phyloP scores from a whole-genome alignment of 805 yeast genomes.

The Candida namnaoensis region DNA sequence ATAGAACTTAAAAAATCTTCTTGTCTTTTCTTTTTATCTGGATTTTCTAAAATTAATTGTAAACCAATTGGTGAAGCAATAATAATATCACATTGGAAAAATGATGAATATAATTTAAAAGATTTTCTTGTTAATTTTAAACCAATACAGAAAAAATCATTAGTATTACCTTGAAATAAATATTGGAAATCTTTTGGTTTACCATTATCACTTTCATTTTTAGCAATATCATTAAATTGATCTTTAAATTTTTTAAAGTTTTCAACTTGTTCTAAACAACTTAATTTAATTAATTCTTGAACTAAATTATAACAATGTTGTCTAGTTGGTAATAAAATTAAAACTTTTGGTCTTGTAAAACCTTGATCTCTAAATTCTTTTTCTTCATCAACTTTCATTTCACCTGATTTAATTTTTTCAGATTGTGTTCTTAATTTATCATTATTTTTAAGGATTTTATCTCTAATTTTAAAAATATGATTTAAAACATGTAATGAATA shows the following conservation, averaged over 20 bases:
- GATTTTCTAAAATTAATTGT: slow-evolving; percentile 65
- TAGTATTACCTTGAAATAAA: slow-evolving; percentile 79
- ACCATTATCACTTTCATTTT: slow-evolving; percentile 28
- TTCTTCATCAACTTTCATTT: slow-evolving; percentile 30
- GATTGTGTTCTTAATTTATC: slow-evolving; percentile 38
- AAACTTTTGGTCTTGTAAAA: slow-evolving; percentile 84
- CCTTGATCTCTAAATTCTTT: slow-evolving; percentile 87
- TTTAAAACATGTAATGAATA: slow-evolving; percentile 69
- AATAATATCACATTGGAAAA: slow-evolving; percentile 78
- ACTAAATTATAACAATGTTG: slow-evolving; percentile 67
- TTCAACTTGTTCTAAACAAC: slow-evolving; percentile 71
- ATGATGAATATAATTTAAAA: slow-evolving; percentile 73
- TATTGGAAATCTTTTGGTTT: slow-evolving; percentile 83
- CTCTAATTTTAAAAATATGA: slow-evolving; percentile 83
- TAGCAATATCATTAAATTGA: slow-evolving; percentile 54
- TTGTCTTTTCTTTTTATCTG: slow-evolving; percentile 48
- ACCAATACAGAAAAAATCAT: slow-evolving; percentile 90
- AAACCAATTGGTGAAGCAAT: slow-evolving; percentile 91
- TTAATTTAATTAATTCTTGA: slow-evolving; percentile 45
- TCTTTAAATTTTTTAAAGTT: slow-evolving; percentile 65
- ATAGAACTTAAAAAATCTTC: slow-evolving; percentile 84
- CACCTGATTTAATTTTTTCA: slow-evolving; percentile 26
- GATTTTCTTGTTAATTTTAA: slow-evolving; percentile 84
- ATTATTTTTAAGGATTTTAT: slow-evolving; percentile 72
- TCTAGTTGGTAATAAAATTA: slow-evolving; percentile 79